phyloP scores from a whole-genome alignment of 495 filamentous ascomycete genomes.

The Talaromyces adpressus region DNA sequence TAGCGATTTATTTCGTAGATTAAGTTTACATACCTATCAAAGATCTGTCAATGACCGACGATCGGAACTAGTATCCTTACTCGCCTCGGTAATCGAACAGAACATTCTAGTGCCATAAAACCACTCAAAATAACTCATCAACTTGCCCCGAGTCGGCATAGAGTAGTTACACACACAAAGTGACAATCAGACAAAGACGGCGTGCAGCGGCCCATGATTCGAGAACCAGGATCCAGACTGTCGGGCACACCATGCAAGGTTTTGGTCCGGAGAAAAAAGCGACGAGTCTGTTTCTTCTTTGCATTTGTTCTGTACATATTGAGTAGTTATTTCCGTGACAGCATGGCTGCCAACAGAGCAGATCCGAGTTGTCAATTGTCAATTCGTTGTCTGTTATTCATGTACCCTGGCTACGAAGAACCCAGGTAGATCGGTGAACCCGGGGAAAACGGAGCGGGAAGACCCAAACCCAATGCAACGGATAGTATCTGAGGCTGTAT shows the following conservation, averaged over 20 bases:
- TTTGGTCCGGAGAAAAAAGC: not conserved
- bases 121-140: not conserved
- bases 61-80: not conserved
- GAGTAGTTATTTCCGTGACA: not conserved
- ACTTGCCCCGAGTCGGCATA: too few species aligned
- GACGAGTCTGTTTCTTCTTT: not conserved
- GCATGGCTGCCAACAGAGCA: not conserved
- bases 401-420: not conserved
- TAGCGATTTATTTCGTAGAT: too few species aligned
- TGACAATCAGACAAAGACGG: not conserved
- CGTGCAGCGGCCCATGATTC: not conserved
- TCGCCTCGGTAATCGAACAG: not conserved
- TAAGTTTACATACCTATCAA: not conserved
- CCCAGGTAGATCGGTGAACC: not conserved
- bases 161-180: too few species aligned
- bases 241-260: not conserved
- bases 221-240: not conserved
- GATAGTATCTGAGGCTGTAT: not conserved
- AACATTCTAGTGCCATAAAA: not conserved
- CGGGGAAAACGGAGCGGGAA: not conserved
- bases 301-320: not conserved
- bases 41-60: not conserved
- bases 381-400: not conserved
- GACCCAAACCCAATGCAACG: not conserved
- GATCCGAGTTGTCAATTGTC: not conserved